Conservation (phyloP, 176 grass and related monocot genomes). For the Triticum timopheevii region DNA sequence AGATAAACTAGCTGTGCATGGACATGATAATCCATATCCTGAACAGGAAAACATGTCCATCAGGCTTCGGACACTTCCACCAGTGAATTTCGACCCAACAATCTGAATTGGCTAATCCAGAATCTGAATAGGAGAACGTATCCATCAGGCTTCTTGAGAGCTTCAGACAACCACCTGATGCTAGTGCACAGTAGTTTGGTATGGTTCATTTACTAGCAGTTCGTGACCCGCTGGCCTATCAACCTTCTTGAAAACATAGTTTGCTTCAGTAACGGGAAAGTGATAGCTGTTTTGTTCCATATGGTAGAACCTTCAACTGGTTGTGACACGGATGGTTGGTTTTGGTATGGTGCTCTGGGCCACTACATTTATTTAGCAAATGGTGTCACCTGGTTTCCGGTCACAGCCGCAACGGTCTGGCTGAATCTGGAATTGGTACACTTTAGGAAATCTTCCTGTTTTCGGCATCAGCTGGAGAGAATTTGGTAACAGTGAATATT, state of each 20-base stretch:
- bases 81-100: not conserved
- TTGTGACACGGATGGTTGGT: not conserved
- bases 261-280: not conserved
- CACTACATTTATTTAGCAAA: not conserved
- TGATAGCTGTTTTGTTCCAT: not conserved
- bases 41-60: too few relatives aligned
- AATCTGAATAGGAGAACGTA: not conserved
- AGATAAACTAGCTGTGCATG: too few relatives aligned
- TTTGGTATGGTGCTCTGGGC: not conserved
- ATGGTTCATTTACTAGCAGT: not conserved
- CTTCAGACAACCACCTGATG: not conserved
- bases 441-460: not conserved
- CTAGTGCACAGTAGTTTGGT: too few relatives aligned
- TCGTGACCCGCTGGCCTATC: not conserved
- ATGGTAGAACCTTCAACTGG: not conserved
- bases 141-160: not conserved
- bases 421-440: not conserved
- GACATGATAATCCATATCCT: too few relatives aligned
- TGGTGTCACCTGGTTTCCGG: not conserved
- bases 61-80: not conserved
- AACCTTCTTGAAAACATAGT: not conserved
- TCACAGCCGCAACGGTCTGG: not conserved
- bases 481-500: not conserved
- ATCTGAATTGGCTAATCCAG: too few relatives aligned
- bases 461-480: not conserved